Conservation (phyloP, 306 rosid species). For the Trifolium repens region DNA sequence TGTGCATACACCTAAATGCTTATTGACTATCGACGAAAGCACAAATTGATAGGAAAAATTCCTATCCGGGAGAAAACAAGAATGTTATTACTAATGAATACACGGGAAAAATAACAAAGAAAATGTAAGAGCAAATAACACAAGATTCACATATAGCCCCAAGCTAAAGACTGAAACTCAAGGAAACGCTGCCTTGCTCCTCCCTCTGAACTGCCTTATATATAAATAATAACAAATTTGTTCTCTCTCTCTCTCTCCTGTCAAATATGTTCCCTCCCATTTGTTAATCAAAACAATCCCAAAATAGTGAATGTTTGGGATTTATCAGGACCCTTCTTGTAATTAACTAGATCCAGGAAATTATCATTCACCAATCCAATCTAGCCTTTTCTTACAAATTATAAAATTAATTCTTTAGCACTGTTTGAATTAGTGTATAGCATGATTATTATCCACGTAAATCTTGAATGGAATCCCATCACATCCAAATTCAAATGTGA, state of each 20-base stretch:
- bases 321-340: neutral
- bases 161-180: neutral
- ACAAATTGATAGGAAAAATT: neutral
- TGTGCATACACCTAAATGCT: neutral
- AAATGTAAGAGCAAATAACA: neutral
- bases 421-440: neutral
- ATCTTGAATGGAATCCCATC: neutral
- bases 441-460: neutral
- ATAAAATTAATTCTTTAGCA: neutral
- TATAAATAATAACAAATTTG: no score
- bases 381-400: neutral
- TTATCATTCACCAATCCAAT: neutral
- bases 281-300: neutral
- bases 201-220: neutral
- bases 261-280: neutral
- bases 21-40: neutral
- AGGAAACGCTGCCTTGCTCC: neutral
- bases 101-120: neutral
- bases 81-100: neutral
- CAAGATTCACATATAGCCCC: neutral
- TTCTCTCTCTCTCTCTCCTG: neutral
- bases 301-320: neutral
- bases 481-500: neutral
- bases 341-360: neutral
- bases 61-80: neutral